phyloP scores from a whole-genome alignment of 108 stramenopile species.

The Aurantiochytrium sp. region DNA sequence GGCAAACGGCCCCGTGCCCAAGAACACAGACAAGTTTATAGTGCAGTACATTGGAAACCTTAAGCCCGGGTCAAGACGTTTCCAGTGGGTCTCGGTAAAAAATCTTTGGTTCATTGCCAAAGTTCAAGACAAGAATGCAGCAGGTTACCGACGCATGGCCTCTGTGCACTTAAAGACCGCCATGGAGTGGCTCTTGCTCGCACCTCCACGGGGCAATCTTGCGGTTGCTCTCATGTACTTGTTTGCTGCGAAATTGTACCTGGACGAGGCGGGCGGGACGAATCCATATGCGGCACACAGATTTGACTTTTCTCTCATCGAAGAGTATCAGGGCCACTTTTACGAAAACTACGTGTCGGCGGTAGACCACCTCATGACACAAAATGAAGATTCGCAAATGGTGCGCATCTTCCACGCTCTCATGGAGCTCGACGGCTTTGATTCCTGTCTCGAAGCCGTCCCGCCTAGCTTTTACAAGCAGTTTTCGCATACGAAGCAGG shows the following conservation, averaged over 20 bases:
- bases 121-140: neutral
- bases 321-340: neutral
- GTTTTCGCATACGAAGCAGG: neutral
- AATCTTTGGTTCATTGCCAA: neutral
- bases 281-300: neutral
- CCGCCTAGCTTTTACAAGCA: neutral
- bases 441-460: neutral
- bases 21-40: neutral
- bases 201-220: neutral
- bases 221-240: neutral
- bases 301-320: neutral
- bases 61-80: too few relatives aligned
- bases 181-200: neutral
- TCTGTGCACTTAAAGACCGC: neutral
- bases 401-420: neutral
- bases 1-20: neutral
- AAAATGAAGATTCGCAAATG: neutral
- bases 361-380: neutral
- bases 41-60: neutral
- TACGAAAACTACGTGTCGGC: neutral
- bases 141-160: neutral
- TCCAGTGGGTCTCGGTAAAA: neutral
- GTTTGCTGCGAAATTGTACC: neutral
- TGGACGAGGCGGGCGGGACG: neutral
- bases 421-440: neutral